Conservation (phyloP, 371 early-diverging fungal species). For the Catenaria anguillulae region DNA sequence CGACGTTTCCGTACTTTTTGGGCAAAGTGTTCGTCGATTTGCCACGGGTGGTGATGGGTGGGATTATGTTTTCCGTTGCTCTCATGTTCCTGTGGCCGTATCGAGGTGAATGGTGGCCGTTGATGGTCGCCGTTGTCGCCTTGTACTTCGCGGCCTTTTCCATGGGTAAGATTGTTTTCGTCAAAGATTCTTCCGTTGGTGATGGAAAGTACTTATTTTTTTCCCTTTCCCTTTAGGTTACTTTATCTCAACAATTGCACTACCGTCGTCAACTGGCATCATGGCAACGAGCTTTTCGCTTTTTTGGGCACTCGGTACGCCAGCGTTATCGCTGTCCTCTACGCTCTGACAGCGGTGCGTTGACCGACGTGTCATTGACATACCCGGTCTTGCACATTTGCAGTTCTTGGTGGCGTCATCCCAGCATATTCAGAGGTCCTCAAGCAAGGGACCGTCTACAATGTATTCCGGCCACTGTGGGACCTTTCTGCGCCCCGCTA, state of each 20-base stretch:
- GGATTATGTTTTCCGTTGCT: conserved; percentile 28
- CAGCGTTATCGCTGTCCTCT: too few relatives aligned
- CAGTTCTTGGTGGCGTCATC: background rate
- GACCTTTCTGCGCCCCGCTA: background rate
- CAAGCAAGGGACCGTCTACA: background rate
- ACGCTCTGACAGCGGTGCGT: too few relatives aligned
- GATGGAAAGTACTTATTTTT: background rate
- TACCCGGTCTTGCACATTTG: too few relatives aligned
- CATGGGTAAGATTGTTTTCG: background rate
- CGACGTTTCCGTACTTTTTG: conserved; percentile 30
- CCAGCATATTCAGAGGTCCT: background rate
- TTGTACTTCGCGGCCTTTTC: conserved; percentile 16
- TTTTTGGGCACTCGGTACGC: background rate
- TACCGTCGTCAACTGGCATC: background rate
- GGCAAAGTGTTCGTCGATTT: conserved; percentile 34
- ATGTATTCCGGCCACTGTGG: background rate
- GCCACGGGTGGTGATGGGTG: conserved; percentile 29
- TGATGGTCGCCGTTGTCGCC: conserved; percentile 12
- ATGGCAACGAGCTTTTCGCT: background rate
- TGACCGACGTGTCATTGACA: too few relatives aligned
- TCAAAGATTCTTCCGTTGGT: too few relatives aligned
- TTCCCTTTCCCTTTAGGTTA: conserved; percentile 10
- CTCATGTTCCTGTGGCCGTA: conserved; percentile 25
- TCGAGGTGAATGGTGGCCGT: background rate
- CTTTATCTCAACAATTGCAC: background rate